Conservation (phyloP, 305 asterid species). For the Rubia balearica region DNA sequence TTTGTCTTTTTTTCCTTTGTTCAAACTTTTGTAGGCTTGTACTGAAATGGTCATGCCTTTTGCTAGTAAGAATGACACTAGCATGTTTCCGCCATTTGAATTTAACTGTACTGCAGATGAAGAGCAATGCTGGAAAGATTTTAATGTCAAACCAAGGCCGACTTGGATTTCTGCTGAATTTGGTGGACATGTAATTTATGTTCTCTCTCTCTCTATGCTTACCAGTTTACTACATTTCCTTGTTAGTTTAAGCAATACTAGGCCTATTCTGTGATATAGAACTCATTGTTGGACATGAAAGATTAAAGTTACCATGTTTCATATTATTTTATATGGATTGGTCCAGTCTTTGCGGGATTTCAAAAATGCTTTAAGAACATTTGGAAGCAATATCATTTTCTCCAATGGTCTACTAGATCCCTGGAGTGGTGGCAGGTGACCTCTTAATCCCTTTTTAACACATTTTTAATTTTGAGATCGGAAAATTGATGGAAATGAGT, state of each 20-base stretch:
- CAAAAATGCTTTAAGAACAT: constrained; percentile 43
- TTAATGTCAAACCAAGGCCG: constrained; percentile 68
- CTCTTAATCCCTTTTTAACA: background rate
- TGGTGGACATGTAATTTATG: constrained; percentile 74
- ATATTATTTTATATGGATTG: background rate
- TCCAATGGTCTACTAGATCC: constrained; percentile 91
- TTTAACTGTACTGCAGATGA: constrained; percentile 41
- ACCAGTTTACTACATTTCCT: background rate
- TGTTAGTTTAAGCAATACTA: background rate
- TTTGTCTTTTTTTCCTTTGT: background rate
- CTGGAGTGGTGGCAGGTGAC: constrained; percentile 96
- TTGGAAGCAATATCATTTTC: constrained; percentile 89
- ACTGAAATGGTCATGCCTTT: constrained; percentile 93
- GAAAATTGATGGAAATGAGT: constrained; percentile 13
- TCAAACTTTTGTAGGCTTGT: constrained; percentile 55
- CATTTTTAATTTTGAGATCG: background rate
- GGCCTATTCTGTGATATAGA: background rate
- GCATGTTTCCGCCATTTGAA: constrained; percentile 70
- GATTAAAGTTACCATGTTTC: background rate
- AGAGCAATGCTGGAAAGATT: constrained; percentile 52
- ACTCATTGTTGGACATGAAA: background rate
- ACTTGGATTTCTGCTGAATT: constrained; percentile 86
- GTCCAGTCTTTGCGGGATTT: constrained; percentile 41
- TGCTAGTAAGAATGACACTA: constrained; percentile 43
- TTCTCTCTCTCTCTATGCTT: background rate